Evolutionary conservation across 805 yeast genomes (phyloP).

Genomic region (Priceomyces medius): DNA sequence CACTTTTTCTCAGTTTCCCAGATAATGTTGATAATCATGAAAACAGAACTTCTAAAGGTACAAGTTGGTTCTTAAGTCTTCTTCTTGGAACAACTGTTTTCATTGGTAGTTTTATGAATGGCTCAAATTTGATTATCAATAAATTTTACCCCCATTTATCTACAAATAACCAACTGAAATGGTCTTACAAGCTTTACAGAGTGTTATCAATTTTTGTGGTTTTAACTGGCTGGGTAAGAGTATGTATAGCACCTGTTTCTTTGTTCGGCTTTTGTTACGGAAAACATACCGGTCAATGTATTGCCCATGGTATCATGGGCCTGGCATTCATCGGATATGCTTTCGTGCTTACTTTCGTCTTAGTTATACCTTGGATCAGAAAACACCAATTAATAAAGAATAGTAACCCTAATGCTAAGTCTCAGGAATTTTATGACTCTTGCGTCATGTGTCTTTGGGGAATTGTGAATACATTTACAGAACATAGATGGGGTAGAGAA

Average conservation of each 20-base stretch:
- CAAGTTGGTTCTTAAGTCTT: constrained; percentile 60
- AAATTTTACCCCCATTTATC: constrained; percentile 34
- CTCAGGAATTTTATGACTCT: constrained; percentile 87
- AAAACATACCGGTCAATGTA: constrained; percentile 86
- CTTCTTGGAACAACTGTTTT: constrained; percentile 49
- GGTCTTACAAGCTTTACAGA: constrained; percentile 36
- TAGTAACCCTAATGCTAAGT: constrained; percentile 22
- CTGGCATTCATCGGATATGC: constrained; percentile 82
- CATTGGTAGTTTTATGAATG: constrained; percentile 55
- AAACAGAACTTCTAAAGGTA: constrained; percentile 64
- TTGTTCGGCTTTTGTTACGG: constrained; percentile 85
- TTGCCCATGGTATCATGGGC: constrained; percentile 98
- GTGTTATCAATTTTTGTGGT: constrained; percentile 46
- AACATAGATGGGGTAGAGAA: constrained; percentile 90
- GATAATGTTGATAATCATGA: constrained; percentile 63
- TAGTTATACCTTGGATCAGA: constrained; percentile 75
- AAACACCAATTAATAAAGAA: constrained; percentile 30
- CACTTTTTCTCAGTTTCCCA: constrained; percentile 57
- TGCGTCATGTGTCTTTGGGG: constrained; percentile 86
- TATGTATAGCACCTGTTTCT: constrained; percentile 79
- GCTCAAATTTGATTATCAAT: constrained; percentile 44
- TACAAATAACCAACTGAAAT: constrained; percentile 36
- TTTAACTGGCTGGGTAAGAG: constrained; percentile 73
- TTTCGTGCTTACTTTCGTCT: constrained; percentile 60
- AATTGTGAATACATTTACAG: constrained; percentile 90